A percentile compares a stretch with the other conserved stretches of the same genome.
These are phyloP conservation scores for Podosphaera leucotricha DNA, from an alignment of 2,329 filamentous ascomycete genomes.

Conservation along the genomic window DNA sequence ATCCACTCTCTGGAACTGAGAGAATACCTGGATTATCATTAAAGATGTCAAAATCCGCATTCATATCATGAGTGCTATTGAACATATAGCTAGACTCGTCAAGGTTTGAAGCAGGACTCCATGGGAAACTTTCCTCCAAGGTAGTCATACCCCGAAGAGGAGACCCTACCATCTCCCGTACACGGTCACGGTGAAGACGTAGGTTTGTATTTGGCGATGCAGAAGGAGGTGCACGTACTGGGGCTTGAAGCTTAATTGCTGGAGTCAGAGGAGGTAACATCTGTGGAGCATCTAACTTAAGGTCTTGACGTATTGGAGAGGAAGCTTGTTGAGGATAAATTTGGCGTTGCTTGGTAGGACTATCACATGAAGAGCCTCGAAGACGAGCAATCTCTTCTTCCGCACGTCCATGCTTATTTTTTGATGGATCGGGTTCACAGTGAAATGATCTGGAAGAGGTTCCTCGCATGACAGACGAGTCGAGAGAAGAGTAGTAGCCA, in stretches of 20 bases:
- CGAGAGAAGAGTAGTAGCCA: slow-evolving; percentile 88
- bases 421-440: slow-evolving; percentile 54
- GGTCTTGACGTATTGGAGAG: slow-evolving; percentile 34
- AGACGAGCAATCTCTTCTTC: slow-evolving; percentile 91
- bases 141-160: slow-evolving; percentile 34
- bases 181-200: slow-evolving; percentile 63
- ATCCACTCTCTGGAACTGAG: slow-evolving; percentile 29
- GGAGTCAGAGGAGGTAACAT: slow-evolving; percentile 63
- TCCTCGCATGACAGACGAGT: slow-evolving; percentile 58
- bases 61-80: slow-evolving; percentile 19
- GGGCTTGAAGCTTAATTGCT: slow-evolving; percentile 53
- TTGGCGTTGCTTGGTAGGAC: slow-evolving; percentile 49
- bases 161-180: slow-evolving; percentile 60
- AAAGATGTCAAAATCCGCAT: slow-evolving; percentile 38
- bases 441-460: slow-evolving; percentile 25
- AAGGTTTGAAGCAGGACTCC: slow-evolving; percentile 43
- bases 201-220: slow-evolving; percentile 86
- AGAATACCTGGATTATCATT: slow-evolving; percentile 20
- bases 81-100: slow-evolving; percentile 33
- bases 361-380: slow-evolving; percentile 79
- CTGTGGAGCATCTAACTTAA: slow-evolving; percentile 24
- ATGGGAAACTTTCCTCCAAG: slow-evolving; percentile 28
- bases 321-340: slow-evolving; percentile 29
- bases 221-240: slow-evolving; percentile 36
- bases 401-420: slow-evolving; percentile 73